phyloP scores from a whole-genome alignment of 139 green algal genomes.

The Edaphochlamys debaryana region DNA sequence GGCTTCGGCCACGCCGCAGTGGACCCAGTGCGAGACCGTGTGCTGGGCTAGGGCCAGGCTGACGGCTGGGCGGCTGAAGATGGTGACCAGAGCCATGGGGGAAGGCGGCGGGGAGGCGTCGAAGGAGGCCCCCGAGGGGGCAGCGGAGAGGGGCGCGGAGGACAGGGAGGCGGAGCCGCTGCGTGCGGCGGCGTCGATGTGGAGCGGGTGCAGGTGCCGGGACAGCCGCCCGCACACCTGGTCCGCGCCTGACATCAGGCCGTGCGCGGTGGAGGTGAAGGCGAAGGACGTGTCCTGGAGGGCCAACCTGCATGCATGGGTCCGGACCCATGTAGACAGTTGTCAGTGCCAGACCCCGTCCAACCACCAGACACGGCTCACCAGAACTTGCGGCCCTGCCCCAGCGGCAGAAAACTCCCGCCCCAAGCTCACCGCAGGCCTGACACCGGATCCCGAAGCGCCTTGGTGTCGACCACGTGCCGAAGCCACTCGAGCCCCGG shows the following conservation, averaged over 20 bases:
- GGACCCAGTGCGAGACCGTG: conserved; percentile 29
- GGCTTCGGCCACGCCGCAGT: conserved; percentile 9
- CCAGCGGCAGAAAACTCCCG: too few relatives aligned
- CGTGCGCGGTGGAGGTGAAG: conserved; percentile 17
- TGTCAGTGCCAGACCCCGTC: too few relatives aligned
- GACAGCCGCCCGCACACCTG: conserved; percentile 44
- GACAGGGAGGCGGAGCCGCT: background rate
- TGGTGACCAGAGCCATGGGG: background rate
- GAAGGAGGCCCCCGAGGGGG: too few relatives aligned
- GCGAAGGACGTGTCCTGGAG: conserved; percentile 20
- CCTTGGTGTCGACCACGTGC: conserved; percentile 29
- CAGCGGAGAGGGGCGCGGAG: too few relatives aligned
- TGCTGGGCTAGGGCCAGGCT: conserved; percentile 34
- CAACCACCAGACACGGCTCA: too few relatives aligned
- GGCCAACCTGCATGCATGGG: conserved; percentile 6
- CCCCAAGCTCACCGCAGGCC: conserved; percentile 14
- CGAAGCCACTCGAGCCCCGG: conserved; percentile 51
- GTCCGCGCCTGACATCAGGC: conserved; percentile 26
- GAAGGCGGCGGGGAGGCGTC: background rate
- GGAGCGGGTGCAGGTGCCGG: conserved; percentile 43
- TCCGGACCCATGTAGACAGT: too few relatives aligned
- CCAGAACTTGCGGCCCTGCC: too few relatives aligned
- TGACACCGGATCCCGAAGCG: background rate
- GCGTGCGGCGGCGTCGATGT: conserved; percentile 40
- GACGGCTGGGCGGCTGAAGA: conserved; percentile 26